Evolutionary conservation across 495 filamentous ascomycete species (phyloP).

Genomic region (Lasiosphaeria hispida): DNA sequence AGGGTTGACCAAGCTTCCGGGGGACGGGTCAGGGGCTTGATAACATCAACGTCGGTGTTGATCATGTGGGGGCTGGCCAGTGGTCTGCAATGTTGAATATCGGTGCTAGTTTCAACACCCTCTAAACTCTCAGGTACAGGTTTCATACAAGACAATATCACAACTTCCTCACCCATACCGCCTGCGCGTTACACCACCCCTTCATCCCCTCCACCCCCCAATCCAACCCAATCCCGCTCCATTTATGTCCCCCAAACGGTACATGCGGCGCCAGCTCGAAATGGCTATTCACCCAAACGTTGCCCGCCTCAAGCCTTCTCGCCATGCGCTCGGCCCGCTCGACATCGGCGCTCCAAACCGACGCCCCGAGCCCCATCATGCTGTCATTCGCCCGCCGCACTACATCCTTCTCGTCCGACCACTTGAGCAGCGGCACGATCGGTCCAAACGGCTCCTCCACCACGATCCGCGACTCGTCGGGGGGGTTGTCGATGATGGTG

Average conservation of each 20-base stretch:
- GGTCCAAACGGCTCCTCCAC: slow-evolving; percentile 50
- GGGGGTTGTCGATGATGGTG: slow-evolving; percentile 44
- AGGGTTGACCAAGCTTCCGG: neutral
- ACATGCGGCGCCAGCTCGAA: slow-evolving; percentile 38
- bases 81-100: too few relatives aligned
- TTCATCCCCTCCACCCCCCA: slow-evolving; percentile 50
- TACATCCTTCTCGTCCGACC: slow-evolving; percentile 53
- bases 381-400: slow-evolving; percentile 50
- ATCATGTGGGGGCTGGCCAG: too few relatives aligned
- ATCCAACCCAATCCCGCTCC: slow-evolving; percentile 57
- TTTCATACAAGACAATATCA: too few relatives aligned
- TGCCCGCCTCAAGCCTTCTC: slow-evolving; percentile 48
- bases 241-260: slow-evolving; percentile 56
- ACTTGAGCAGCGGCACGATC: slow-evolving; percentile 54
- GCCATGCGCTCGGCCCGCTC: slow-evolving; percentile 49
- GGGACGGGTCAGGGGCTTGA: neutral
- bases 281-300: slow-evolving; percentile 56
- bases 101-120: too few relatives aligned
- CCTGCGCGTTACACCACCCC: slow-evolving; percentile 50
- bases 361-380: slow-evolving; percentile 53
- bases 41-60: too few relatives aligned
- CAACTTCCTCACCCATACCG: slow-evolving; percentile 20
- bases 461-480: slow-evolving; percentile 39
- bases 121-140: too few relatives aligned
- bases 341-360: slow-evolving; percentile 51